Evolutionary conservation across 2,329 filamentous ascomycete species (phyloP).

Genomic region (Lasiodiplodia citricola): DNA sequence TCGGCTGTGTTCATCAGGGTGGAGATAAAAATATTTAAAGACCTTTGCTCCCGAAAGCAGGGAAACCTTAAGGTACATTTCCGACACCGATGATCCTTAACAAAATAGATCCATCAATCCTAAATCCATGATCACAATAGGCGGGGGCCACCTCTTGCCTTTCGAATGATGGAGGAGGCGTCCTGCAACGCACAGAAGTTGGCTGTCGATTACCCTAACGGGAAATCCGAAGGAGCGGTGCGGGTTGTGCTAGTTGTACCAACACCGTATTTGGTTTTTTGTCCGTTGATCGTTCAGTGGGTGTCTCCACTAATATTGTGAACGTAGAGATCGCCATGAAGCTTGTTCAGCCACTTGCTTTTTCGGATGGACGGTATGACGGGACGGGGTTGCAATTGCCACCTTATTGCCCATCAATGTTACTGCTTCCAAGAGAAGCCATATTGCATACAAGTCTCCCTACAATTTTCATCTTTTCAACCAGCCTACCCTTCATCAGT

Average conservation of each 20-base stretch:
- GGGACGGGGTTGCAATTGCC: too few relatives aligned
- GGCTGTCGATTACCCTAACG: not conserved
- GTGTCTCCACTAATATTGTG: too few relatives aligned
- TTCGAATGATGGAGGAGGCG: not conserved
- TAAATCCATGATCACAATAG: not conserved
- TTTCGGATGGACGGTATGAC: too few relatives aligned
- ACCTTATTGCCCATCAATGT: too few relatives aligned
- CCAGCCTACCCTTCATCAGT: too few relatives aligned
- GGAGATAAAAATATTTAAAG: not conserved
- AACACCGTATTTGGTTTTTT: not conserved
- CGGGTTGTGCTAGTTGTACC: not conserved
- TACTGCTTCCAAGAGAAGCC: too few relatives aligned
- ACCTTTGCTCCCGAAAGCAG: not conserved
- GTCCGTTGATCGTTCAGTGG: too few relatives aligned
- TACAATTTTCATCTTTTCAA: too few relatives aligned
- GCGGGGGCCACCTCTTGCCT: not conserved
- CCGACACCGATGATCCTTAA: not conserved
- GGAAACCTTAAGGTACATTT: not conserved
- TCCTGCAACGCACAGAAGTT: not conserved
- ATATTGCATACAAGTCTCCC: too few relatives aligned
- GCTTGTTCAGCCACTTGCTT: too few relatives aligned
- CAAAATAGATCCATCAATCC: not conserved
- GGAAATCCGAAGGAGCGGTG: constrained; percentile 3
- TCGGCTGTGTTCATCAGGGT: not conserved
- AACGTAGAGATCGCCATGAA: too few relatives aligned